Percentiles rank a stretch among this genome's conserved stretches.
These are phyloP conservation scores for Aspergillus thermomutatus DNA, from an alignment of 2,329 filamentous ascomycete species.

Conservation along the genomic window DNA sequence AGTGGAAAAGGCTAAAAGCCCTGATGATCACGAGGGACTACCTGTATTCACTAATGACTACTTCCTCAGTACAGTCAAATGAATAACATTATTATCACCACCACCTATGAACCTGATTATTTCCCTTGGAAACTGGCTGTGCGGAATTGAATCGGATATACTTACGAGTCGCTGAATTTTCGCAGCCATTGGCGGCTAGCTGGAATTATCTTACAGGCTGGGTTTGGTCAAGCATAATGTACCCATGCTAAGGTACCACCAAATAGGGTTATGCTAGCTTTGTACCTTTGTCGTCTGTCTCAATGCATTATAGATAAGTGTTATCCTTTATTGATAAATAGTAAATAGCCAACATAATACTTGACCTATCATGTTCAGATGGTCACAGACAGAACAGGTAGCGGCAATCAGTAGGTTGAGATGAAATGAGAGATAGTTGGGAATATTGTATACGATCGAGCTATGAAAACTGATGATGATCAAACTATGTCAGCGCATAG, in stretches of 20 bases:
- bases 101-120: neutral
- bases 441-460: neutral
- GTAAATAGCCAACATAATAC: neutral
- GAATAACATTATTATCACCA: neutral
- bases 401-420: too few relatives aligned
- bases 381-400: too few relatives aligned
- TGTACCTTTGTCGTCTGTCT: neutral
- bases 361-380: neutral
- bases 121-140: neutral
- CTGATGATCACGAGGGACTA: slow-evolving; percentile 6
- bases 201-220: slow-evolving; percentile 11
- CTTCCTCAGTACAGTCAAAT: neutral
- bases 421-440: neutral
- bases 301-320: neutral
- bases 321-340: neutral
- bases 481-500: too few relatives aligned
- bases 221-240: neutral
- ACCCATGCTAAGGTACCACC: neutral
- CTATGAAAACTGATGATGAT: too few relatives aligned
- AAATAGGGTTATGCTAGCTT: neutral
- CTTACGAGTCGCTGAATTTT: slow-evolving; percentile 6
- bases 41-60: neutral
- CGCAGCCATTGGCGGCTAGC: slow-evolving; percentile 18
- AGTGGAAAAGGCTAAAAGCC: slow-evolving; percentile 4
- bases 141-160: neutral